phyloP scores from a whole-genome alignment of 306 rosid genomes.

The Trifolium fragiferum region DNA sequence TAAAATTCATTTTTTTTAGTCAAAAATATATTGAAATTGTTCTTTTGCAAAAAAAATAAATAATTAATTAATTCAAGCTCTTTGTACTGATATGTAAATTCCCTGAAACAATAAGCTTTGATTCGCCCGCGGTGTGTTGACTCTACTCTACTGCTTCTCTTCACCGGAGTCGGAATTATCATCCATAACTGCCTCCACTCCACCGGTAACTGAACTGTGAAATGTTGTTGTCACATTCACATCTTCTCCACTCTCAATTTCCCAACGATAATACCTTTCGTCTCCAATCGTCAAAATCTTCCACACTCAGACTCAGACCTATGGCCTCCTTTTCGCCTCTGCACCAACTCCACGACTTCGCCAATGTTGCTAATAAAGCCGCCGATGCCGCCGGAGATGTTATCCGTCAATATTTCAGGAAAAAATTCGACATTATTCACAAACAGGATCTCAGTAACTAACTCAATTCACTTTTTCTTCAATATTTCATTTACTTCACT shows the following conservation, averaged over 20 bases:
- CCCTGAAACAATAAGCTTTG: too few species aligned
- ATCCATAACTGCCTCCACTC: too few species aligned
- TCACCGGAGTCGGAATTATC: too few species aligned
- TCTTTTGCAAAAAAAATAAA: too few species aligned
- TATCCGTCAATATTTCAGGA: constrained; percentile 74
- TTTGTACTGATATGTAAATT: too few species aligned
- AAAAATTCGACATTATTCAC: constrained; percentile 71
- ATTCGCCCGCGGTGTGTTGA: too few species aligned
- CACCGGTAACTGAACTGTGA: constrained; percentile 3
- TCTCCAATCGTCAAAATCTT: neutral
- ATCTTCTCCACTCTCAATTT: constrained; percentile 16
- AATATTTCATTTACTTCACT: neutral
- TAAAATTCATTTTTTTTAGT: too few species aligned
- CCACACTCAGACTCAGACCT: neutral
- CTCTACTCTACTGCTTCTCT: too few species aligned
- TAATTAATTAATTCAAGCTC: too few species aligned
- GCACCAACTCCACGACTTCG: constrained; percentile 53
- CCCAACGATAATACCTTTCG: neutral
- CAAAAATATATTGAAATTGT: too few species aligned
- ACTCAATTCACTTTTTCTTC: neutral
- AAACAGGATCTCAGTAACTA: constrained; percentile 71
- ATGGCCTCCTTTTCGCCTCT: constrained; percentile 8
- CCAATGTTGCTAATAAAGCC: constrained; percentile 60
- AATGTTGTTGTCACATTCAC: constrained; percentile 53
- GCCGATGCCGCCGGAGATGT: constrained; percentile 93